Evolutionary conservation across 768 basidiomycete species (phyloP).

Genomic region (Leccinum fibrillosum): DNA sequence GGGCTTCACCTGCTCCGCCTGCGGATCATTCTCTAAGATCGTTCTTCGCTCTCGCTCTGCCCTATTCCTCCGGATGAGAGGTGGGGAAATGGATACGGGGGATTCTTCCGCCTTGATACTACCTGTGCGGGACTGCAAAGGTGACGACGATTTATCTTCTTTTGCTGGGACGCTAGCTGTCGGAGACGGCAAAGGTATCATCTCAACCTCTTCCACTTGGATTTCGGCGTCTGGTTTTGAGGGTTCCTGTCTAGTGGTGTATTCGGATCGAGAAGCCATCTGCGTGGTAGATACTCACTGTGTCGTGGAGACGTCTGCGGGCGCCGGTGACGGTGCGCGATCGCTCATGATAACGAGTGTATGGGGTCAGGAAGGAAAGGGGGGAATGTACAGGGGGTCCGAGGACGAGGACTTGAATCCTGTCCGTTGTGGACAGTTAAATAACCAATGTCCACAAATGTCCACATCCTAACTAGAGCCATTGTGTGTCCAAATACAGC

Average conservation of each 20-base stretch:
- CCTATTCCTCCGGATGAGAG: neutral
- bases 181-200: neutral
- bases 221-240: neutral
- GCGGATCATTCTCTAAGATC: conserved; percentile 51
- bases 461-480: neutral
- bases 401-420: conserved; percentile 13
- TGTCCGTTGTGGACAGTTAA: conserved; percentile 1
- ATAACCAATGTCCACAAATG: neutral
- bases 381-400: conserved; percentile 6
- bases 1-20: conserved; percentile 46
- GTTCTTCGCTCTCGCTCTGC: conserved; percentile 46
- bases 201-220: neutral
- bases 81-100: neutral
- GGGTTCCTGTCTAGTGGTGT: conserved; percentile 14
- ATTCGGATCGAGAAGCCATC: conserved; percentile 2
- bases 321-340: conserved; percentile 3
- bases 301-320: neutral
- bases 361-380: conserved; percentile 14
- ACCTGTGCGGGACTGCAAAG: neutral
- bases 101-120: conserved; percentile 1
- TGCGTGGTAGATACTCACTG: conserved; percentile 13
- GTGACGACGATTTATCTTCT: neutral
- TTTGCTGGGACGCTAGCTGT: neutral
- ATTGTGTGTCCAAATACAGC: conserved; percentile 19
- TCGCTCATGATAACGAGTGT: conserved; percentile 33